phyloP scores from a whole-genome alignment of 441 rosid species.

The Mallotus japonicus region DNA sequence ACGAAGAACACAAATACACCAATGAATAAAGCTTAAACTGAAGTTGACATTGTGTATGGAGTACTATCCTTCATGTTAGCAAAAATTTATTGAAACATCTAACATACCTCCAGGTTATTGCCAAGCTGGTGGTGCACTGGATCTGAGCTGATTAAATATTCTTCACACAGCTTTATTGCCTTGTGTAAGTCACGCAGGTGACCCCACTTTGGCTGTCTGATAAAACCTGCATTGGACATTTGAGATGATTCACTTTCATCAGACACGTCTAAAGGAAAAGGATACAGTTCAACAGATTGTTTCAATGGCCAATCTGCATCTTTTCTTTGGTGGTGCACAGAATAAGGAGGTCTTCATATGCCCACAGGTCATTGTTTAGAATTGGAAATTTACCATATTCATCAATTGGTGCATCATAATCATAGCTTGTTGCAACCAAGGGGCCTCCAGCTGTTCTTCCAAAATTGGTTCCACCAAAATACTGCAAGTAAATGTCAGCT shows the following conservation, averaged over 20 bases:
- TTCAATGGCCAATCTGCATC: background rate
- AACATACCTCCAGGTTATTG: slow-evolving; percentile 45
- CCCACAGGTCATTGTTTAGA: background rate
- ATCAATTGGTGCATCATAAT: slow-evolving; percentile 70
- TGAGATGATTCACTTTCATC: background rate
- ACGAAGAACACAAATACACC: background rate
- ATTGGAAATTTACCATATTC: slow-evolving; percentile 54
- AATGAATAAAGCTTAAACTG: background rate
- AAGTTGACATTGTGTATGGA: background rate
- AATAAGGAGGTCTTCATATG: background rate
- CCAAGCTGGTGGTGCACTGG: slow-evolving; percentile 48
- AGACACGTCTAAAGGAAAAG: background rate
- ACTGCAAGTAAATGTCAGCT: slow-evolving; percentile 39
- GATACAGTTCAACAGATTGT: background rate
- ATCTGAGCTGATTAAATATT: slow-evolving; percentile 51
- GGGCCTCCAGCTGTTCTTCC: slow-evolving; percentile 75
- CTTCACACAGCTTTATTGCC: slow-evolving; percentile 60
- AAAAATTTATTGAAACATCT: background rate
- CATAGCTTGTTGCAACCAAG: slow-evolving; percentile 64
- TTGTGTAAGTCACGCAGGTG: slow-evolving; percentile 56
- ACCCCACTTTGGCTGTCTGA: slow-evolving; percentile 79
- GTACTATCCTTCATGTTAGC: background rate
- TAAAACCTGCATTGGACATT: slow-evolving; percentile 42
- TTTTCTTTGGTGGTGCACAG: background rate
- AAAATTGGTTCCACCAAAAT: slow-evolving; percentile 76